These are phyloP conservation scores for Cercophora newfieldiana DNA, from an alignment of 495 filamentous ascomycete species.

Conservation along the genomic window DNA sequence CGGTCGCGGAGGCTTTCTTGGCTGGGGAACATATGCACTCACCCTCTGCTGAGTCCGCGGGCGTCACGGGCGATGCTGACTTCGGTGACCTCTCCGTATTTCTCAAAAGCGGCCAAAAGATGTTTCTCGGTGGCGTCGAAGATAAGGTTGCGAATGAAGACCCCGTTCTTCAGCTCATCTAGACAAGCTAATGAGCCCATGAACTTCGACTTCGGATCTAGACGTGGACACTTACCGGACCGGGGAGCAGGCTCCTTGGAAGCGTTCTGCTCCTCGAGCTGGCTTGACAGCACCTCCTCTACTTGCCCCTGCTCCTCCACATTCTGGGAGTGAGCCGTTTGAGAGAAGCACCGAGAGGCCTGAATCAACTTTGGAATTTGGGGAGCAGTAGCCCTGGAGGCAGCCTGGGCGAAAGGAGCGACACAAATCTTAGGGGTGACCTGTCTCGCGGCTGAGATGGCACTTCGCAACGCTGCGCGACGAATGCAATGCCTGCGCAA, in stretches of 20 bases:
- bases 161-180: background rate
- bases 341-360: slow-evolving; percentile 10
- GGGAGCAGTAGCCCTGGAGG: background rate
- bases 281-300: background rate
- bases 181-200: too few species aligned
- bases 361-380: background rate
- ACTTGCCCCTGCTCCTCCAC: background rate
- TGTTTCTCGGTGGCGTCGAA: slow-evolving; percentile 79
- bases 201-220: too few species aligned
- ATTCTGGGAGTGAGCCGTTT: slow-evolving; percentile 18
- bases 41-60: slow-evolving; percentile 87
- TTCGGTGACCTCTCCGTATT: slow-evolving; percentile 61
- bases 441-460: slow-evolving; percentile 8
- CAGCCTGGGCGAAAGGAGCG: background rate
- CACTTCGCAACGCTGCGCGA: slow-evolving; percentile 12
- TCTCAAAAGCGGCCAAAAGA: slow-evolving; percentile 63
- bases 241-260: background rate
- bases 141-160: slow-evolving; percentile 81
- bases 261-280: background rate
- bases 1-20: background rate
- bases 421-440: background rate
- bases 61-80: slow-evolving; percentile 63
- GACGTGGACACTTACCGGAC: too few species aligned
- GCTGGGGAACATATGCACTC: slow-evolving; percentile 36
- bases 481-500: slow-evolving; percentile 9